A percentile compares a stretch with the other conserved stretches of the same genome.
Conservation (phyloP, 129 eudicot species). For the Oenanthe sinensis region DNA sequence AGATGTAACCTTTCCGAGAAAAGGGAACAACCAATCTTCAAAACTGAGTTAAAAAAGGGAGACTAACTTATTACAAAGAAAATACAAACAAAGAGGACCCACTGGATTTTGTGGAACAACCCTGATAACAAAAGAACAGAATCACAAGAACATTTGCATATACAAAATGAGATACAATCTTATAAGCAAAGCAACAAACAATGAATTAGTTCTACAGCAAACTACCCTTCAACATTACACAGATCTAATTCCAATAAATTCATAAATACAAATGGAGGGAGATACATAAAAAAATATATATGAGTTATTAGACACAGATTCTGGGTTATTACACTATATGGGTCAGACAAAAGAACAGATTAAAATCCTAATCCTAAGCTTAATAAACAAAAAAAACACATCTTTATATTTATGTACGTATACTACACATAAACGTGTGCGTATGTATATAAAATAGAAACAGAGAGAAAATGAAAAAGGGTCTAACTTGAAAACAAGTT, state of each 20-base stretch:
- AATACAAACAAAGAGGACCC: background rate
- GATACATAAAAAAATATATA: background rate
- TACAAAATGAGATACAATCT: background rate
- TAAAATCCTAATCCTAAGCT: background rate
- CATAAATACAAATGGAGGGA: constrained; percentile 2
- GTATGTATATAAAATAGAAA: background rate
- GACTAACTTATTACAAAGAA: background rate
- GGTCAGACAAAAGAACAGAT: background rate
- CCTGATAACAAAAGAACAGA: constrained; percentile 1
- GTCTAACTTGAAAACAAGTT: background rate
- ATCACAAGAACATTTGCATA: background rate
- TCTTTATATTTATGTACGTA: background rate
- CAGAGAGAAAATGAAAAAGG: background rate
- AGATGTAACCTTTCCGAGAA: background rate
- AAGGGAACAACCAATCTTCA: background rate
- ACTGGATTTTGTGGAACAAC: background rate
- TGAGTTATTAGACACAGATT: background rate
- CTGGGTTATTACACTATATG: background rate
- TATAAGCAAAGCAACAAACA: constrained; percentile 10
- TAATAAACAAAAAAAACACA: background rate
- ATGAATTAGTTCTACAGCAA: constrained; percentile 1
- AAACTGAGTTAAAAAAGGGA: background rate
- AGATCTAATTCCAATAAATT: constrained; percentile 15
- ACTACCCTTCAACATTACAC: background rate
- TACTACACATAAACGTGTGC: no score